phyloP scores from a whole-genome alignment of 228 moss, liverwort and hornwort genomes.

The Sphagnum fallax region DNA sequence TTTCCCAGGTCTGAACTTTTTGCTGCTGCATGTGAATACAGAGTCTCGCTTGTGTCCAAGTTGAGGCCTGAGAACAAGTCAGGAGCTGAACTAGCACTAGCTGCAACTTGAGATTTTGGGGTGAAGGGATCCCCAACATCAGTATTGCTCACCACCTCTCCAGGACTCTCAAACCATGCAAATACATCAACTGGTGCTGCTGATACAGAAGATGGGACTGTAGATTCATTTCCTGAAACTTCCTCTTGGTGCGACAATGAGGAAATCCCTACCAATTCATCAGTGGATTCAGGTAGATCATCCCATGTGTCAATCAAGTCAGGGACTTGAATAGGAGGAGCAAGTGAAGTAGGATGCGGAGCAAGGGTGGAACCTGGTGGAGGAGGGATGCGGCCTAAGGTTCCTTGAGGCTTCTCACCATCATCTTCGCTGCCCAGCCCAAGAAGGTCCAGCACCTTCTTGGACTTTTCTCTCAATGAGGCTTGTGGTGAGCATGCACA shows the following conservation, averaged over 20 bases:
- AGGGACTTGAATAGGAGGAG: slow-evolving; percentile 50
- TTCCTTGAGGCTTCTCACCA: slow-evolving; percentile 19
- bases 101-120: slow-evolving; percentile 15
- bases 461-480: slow-evolving; percentile 83
- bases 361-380: slow-evolving; percentile 15
- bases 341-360: slow-evolving; percentile 14
- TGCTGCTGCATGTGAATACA: slow-evolving; percentile 14
- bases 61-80: slow-evolving; percentile 43
- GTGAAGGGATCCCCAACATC: slow-evolving; percentile 28
- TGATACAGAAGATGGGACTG: slow-evolving; percentile 13
- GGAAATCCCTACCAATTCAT: slow-evolving; percentile 26
- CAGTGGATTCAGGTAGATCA: slow-evolving; percentile 23
- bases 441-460: slow-evolving; percentile 74
- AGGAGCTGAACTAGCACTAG: slow-evolving; percentile 11
- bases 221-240: slow-evolving; percentile 10
- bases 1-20: too few species aligned
- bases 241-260: slow-evolving; percentile 20
- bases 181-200: slow-evolving; percentile 23
- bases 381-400: slow-evolving; percentile 10
- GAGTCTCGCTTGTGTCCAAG: slow-evolving; percentile 23
- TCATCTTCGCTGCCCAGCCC: slow-evolving; percentile 43
- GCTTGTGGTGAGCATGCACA: slow-evolving; percentile 83
- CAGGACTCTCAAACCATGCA: slow-evolving; percentile 25
- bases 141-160: slow-evolving; percentile 9
- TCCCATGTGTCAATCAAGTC: slow-evolving; percentile 82